Evolutionary conservation across 352 stramenopile genomes (phyloP).

Genomic region (Pilasporangium apinafurcum): DNA sequence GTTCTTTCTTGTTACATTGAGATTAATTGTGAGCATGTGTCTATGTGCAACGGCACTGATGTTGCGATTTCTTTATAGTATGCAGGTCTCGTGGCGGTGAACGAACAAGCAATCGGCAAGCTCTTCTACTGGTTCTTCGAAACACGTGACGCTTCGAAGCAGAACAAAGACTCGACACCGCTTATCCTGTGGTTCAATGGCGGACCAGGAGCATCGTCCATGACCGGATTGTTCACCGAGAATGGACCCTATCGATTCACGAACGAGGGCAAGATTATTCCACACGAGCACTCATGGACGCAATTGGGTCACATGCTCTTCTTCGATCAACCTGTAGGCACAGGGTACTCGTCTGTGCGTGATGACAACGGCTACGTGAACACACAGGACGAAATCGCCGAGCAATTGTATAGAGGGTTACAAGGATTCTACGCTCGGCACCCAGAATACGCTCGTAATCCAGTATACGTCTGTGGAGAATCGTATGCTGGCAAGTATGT

Average conservation of each 20-base stretch:
- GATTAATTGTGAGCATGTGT: conserved; percentile 11
- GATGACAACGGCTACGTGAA: conserved; percentile 68
- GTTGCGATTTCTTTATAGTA: conserved; percentile 45
- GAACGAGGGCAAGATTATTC: conserved; percentile 57
- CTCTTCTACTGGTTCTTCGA: conserved; percentile 88
- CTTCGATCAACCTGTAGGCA: conserved; percentile 79
- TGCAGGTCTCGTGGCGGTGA: conserved; percentile 60
- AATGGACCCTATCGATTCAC: conserved; percentile 76
- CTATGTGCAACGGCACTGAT: no score
- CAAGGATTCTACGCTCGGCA: conserved; percentile 88
- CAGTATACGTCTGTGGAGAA: conserved; percentile 82
- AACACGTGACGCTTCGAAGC: conserved; percentile 31
- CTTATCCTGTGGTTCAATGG: conserved; percentile 81
- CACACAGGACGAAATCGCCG: conserved; percentile 56
- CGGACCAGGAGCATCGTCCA: conserved; percentile 68
- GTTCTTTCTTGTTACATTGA: conserved; percentile 8
- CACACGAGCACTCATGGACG: conserved; percentile 65
- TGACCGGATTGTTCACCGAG: conserved; percentile 72
- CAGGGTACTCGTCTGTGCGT: conserved; percentile 67
- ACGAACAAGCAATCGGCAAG: conserved; percentile 40
- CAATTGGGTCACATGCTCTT: conserved; percentile 80
- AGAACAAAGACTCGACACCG: conserved; percentile 43
- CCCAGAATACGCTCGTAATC: conserved; percentile 61
- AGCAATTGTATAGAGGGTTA: conserved; percentile 91
- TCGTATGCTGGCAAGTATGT: conserved; percentile 98